phyloP scores from a whole-genome alignment of 495 filamentous ascomycete genomes.

The Barbatosphaeria neglecta region DNA sequence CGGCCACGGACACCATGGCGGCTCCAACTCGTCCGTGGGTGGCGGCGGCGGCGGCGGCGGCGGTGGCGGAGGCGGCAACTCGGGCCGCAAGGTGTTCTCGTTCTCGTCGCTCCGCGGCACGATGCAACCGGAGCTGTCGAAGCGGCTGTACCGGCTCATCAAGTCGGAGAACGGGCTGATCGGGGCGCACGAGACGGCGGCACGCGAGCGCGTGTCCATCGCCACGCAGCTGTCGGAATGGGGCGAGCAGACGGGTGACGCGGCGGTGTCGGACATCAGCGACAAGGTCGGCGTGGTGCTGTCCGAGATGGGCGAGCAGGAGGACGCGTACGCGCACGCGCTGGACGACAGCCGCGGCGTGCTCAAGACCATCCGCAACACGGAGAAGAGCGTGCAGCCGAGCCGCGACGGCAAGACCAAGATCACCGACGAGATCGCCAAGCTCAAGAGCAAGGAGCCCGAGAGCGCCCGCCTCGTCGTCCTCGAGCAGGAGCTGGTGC shows the following conservation, averaged over 20 bases:
- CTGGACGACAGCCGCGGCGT: conserved; percentile 70
- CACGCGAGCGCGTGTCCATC: conserved; percentile 66
- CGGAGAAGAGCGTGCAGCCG: conserved; percentile 86
- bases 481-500: conserved; percentile 89
- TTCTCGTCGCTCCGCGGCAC: conserved; percentile 71
- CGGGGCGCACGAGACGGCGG: conserved; percentile 68
- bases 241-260: conserved; percentile 83
- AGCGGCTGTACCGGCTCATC: conserved; percentile 77
- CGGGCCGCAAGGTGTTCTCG: conserved; percentile 40
- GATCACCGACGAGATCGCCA: conserved; percentile 80
- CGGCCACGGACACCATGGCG: conserved; percentile 3
- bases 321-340: conserved; percentile 74
- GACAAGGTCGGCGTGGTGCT: conserved; percentile 92
- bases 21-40: conserved; percentile 10
- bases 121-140: conserved; percentile 72
- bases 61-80: background rate
- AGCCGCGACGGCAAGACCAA: conserved; percentile 72
- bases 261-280: conserved; percentile 73
- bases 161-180: conserved; percentile 84
- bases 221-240: conserved; percentile 91
- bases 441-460: conserved; percentile 82
- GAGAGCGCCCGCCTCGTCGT: conserved; percentile 59
- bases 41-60: conserved; percentile 36
- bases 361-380: conserved; percentile 86
- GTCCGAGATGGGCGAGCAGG: conserved; percentile 83